A percentile compares a stretch with the other conserved stretches of the same genome.
phyloP scores from a whole-genome alignment of 768 basidiomycete species.

The Lactifluus rugatus region DNA sequence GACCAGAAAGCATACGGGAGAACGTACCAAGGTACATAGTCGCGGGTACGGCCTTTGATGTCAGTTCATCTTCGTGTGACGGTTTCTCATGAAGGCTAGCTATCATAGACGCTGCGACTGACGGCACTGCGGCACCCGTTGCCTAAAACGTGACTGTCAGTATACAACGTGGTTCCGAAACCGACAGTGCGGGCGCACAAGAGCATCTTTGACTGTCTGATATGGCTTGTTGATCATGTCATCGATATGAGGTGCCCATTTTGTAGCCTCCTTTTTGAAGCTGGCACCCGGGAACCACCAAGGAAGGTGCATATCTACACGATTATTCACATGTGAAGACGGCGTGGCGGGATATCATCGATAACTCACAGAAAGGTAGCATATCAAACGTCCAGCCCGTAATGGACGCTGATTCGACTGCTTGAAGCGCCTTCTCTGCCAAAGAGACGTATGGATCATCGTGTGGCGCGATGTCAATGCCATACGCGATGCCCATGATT shows the following conservation, averaged over 20 bases:
- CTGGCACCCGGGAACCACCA: slow-evolving; percentile 24
- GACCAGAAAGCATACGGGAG: neutral
- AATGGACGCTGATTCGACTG: slow-evolving; percentile 11
- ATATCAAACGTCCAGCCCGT: slow-evolving; percentile 16
- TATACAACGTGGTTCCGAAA: neutral
- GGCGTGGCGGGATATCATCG: neutral
- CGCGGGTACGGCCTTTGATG: slow-evolving; percentile 15
- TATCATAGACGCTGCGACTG: slow-evolving; percentile 15
- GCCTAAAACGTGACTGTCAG: neutral
- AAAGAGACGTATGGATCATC: slow-evolving; percentile 18
- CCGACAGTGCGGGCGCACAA: neutral
- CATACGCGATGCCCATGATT: slow-evolving; percentile 21
- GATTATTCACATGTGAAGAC: neutral
- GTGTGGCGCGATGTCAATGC: slow-evolving; percentile 17
- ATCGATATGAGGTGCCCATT: slow-evolving; percentile 17
- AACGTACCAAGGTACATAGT: slow-evolving; percentile 14
- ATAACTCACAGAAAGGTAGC: slow-evolving; percentile 16
- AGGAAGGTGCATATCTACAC: slow-evolving; percentile 20
- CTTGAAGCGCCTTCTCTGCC: slow-evolving; percentile 17
- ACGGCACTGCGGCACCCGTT: slow-evolving; percentile 3
- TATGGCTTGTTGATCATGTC: slow-evolving; percentile 23
- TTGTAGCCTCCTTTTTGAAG: slow-evolving; percentile 21
- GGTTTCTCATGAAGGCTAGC: slow-evolving; percentile 2
- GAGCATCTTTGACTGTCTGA: slow-evolving; percentile 16
- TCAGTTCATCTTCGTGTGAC: slow-evolving; percentile 7